Percentiles rank a stretch among this genome's conserved stretches.
phyloP scores from a whole-genome alignment of 2,329 filamentous ascomycete genomes.

The Clonostachys rosea region DNA sequence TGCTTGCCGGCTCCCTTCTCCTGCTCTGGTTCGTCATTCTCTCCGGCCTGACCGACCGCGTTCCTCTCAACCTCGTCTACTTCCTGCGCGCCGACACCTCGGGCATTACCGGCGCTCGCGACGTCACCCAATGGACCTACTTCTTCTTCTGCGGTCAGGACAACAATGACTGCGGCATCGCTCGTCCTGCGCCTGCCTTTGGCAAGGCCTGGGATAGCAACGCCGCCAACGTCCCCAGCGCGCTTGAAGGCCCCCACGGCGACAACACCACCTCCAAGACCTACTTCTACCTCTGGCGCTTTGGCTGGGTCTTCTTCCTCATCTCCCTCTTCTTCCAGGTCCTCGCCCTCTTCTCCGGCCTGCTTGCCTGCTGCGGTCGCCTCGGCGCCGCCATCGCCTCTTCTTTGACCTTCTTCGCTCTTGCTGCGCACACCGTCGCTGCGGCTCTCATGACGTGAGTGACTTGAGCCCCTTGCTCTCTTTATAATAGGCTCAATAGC shows the following conservation, averaged over 20 bases:
- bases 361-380: conserved; percentile 67
- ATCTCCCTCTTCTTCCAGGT: conserved; percentile 77
- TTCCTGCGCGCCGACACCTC: conserved; percentile 79
- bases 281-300: conserved; percentile 84
- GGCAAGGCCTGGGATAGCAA: conserved; percentile 62
- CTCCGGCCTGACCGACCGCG: conserved; percentile 39
- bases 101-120: conserved; percentile 64
- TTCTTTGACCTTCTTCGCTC: conserved; percentile 49
- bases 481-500: neutral
- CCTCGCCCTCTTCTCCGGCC: conserved; percentile 60
- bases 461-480: too few species aligned
- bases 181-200: conserved; percentile 62
- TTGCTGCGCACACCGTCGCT: conserved; percentile 66
- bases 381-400: conserved; percentile 65
- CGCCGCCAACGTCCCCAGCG: conserved; percentile 34
- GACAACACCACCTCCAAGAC: conserved; percentile 47
- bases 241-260: conserved; percentile 46
- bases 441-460: conserved; percentile 73
- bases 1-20: conserved; percentile 46
- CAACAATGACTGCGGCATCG: conserved; percentile 59
- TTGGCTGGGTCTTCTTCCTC: conserved; percentile 89
- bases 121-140: conserved; percentile 80
- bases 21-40: conserved; percentile 58
- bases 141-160: conserved; percentile 73
- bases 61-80: conserved; percentile 69